These are phyloP conservation scores for Amauroascus verrucosus DNA, from an alignment of 2,329 filamentous ascomycete species.

Conservation along the genomic window DNA sequence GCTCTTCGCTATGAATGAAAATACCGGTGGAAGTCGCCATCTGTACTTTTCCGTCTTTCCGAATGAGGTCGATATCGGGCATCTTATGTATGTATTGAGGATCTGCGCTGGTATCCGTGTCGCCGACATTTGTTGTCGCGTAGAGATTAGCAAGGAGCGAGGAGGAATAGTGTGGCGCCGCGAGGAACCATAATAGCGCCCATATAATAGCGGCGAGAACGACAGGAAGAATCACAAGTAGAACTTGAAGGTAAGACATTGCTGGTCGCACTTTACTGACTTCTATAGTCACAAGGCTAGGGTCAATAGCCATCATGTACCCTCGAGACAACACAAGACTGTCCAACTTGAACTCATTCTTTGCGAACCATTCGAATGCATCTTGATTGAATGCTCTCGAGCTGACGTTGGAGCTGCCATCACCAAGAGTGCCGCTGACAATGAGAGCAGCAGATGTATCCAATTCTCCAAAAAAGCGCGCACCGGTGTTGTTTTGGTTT, in stretches of 20 bases:
- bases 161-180: constrained; percentile 10
- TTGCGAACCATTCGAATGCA: constrained; percentile 12
- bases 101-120: constrained; percentile 10
- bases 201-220: constrained; percentile 11
- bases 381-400: constrained; percentile 13
- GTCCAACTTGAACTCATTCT: constrained; percentile 8
- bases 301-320: constrained; percentile 13
- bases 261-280: constrained; percentile 10
- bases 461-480: constrained; percentile 13
- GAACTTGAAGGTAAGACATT: constrained; percentile 14
- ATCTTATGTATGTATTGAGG: constrained; percentile 14
- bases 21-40: constrained; percentile 14
- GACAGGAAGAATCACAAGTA: constrained; percentile 12
- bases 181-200: constrained; percentile 8
- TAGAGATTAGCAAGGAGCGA: constrained; percentile 15
- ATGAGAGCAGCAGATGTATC: constrained; percentile 14
- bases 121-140: constrained; percentile 13
- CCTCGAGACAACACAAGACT: constrained; percentile 13
- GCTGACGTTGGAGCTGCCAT: constrained; percentile 11
- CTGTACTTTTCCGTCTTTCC: constrained; percentile 8
- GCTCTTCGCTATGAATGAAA: constrained; percentile 8
- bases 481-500: constrained; percentile 3
- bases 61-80: constrained; percentile 12
- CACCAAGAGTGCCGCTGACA: constrained; percentile 11
- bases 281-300: constrained; percentile 9